A percentile compares a stretch with the other conserved stretches of the same genome.
Conservation (phyloP, 2,329 filamentous ascomycete species). For the Trichoderma aggressivum region DNA sequence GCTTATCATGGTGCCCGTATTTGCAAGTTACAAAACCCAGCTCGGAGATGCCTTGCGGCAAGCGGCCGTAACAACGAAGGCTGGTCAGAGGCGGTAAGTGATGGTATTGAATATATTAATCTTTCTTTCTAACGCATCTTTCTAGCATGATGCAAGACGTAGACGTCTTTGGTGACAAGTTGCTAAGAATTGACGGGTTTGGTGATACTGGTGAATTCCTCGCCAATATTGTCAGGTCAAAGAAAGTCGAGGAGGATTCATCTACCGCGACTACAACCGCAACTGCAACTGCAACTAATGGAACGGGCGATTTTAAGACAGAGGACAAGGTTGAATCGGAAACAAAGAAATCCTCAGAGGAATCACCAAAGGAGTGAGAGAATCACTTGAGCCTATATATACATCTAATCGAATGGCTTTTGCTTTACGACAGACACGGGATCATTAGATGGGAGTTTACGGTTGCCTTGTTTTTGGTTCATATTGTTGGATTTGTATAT, state of each 20-base stretch:
- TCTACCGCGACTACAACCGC: background rate
- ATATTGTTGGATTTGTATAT: conserved; percentile 4
- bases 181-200: conserved; percentile 77
- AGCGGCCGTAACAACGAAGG: conserved; percentile 60
- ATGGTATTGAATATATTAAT: conserved; percentile 5
- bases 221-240: conserved; percentile 60
- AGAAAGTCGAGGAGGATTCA: conserved; percentile 40
- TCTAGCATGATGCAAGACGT: conserved; percentile 72
- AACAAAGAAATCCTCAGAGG: conserved; percentile 19
- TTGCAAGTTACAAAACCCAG: conserved; percentile 75
- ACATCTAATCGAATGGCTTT: background rate
- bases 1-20: conserved; percentile 84
- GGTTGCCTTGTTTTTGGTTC: background rate
- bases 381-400: background rate
- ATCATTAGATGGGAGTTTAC: conserved; percentile 17
- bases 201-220: conserved; percentile 70
- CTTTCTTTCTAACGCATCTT: background rate
- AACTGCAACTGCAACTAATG: conserved; percentile 11
- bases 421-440: background rate
- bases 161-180: conserved; percentile 65
- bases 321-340: conserved; percentile 21
- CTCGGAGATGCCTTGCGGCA: conserved; percentile 69
- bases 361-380: background rate
- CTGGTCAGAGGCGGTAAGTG: conserved; percentile 67
- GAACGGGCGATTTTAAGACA: conserved; percentile 18